These are phyloP conservation scores for Hypoxylon crocopeplum DNA, from an alignment of 495 filamentous ascomycete species.

Conservation along the genomic window DNA sequence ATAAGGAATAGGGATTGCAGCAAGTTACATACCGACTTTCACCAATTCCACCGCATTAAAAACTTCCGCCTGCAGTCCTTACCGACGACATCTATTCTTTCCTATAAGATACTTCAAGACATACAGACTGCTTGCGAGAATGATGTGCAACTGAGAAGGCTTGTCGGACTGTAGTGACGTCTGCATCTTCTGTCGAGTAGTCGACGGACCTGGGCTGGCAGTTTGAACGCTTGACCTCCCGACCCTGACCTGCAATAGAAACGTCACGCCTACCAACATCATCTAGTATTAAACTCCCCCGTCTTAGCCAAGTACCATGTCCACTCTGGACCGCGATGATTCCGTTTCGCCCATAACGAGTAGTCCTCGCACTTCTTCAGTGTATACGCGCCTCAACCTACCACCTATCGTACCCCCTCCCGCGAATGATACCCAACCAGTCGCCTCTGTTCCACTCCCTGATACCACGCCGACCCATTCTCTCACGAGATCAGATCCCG, in stretches of 20 bases:
- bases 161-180: conserved; percentile 11
- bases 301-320: conserved; percentile 29
- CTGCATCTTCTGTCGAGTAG: conserved; percentile 12
- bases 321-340: conserved; percentile 40
- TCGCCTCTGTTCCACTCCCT: conserved; percentile 14
- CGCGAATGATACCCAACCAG: background rate
- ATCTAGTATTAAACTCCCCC: background rate
- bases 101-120: no score
- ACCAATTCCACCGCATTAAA: no score
- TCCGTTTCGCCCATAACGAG: conserved; percentile 41
- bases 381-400: conserved; percentile 20
- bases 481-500: conserved; percentile 23
- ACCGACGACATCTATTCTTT: no score
- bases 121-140: no score
- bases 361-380: conserved; percentile 30
- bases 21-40: no score
- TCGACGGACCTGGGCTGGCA: background rate
- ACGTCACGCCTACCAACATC: conserved; percentile 2
- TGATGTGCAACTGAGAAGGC: conserved; percentile 18
- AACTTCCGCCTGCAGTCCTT: no score
- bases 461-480: conserved; percentile 24
- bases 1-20: no score
- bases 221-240: no score
- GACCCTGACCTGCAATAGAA: conserved; percentile 8
- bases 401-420: conserved; percentile 8